Base-by-base conservation (phyloP, 169 alveolate genomes). In the Babesia divergens region DNA sequence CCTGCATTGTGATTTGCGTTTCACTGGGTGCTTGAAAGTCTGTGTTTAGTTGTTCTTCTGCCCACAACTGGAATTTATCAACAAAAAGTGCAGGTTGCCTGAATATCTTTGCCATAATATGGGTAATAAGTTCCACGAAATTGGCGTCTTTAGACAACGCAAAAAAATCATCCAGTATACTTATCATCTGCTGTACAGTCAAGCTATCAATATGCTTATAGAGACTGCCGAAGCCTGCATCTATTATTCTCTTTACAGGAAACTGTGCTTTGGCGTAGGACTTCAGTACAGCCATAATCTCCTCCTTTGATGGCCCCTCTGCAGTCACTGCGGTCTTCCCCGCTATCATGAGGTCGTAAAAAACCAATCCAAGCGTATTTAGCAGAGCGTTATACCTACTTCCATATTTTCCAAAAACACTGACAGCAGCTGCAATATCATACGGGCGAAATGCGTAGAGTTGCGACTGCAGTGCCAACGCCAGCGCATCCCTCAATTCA, bases 271-370 rank as follows among this genome's bases (percentile, higher is more conserved):
- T 58, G 2, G 65, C 52, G 28, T 50, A 70, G 35, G 82, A 9
- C 55, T 43, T 18, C 24, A 70, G 18, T 16, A 70, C 82, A 13
- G 60, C 72, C 29, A 68, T 29, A 7, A 32, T 42, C 18, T 50
- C 66, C 8, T 43, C 76, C 20, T 7, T 20, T 9, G 44, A 2
- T 18, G 74, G 75, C 28, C 70, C 74, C n/a, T 53, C 42, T 3
- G 77, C 49, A 13, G 28, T 28, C 2, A 67, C 24, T 22, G 65
- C 52, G n/a, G 86, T 67, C 20, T 60, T 70, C 9, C 82, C 82
- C 2, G 49, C 82, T 47, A 77, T 49, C 82, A 67, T 77, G 13
- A 50, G 50, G 43, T 77, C 86, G 38, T 77, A 77, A 24, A 77
- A 77, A 5, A 77, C 76, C 26, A 77, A 58, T 16, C 86, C 75